phyloP scores from a whole-genome alignment of 768 basidiomycete genomes.

The Tulasnella sp. region DNA sequence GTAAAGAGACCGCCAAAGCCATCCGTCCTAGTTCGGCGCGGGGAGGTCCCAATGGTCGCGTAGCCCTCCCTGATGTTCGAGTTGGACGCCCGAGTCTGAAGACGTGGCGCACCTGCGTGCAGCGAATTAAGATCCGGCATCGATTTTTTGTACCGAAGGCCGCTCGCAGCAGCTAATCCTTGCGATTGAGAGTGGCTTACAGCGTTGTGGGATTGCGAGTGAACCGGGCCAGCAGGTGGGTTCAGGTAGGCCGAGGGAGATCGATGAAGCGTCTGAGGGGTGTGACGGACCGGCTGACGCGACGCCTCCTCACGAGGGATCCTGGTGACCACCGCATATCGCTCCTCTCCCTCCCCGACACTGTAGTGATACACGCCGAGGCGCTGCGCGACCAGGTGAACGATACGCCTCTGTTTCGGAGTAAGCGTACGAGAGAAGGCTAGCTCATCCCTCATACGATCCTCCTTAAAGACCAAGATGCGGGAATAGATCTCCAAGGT shows the following conservation, averaged over 20 bases:
- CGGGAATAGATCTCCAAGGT: constrained; percentile 96
- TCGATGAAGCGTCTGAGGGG: constrained; percentile 60
- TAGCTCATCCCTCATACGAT: constrained; percentile 92
- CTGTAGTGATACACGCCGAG: constrained; percentile 91
- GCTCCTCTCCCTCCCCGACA: constrained; percentile 81
- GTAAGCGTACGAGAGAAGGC: constrained; percentile 84
- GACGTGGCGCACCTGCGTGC: constrained; percentile 64
- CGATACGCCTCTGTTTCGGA: constrained; percentile 78
- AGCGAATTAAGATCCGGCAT: constrained; percentile 89
- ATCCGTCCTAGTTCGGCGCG: constrained; percentile 50
- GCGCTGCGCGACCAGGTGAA: constrained; percentile 94
- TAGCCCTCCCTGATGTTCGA: constrained; percentile 80
- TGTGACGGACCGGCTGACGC: constrained; percentile 19
- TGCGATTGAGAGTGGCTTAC: neutral
- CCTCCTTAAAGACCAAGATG: constrained; percentile 93
- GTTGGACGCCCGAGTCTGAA: constrained; percentile 70
- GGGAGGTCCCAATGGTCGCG: constrained; percentile 73
- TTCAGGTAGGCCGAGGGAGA: constrained; percentile 71
- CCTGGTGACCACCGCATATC: constrained; percentile 88
- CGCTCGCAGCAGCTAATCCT: constrained; percentile 29
- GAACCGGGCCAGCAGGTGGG: constrained; percentile 27
- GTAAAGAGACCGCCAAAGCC: constrained; percentile 61
- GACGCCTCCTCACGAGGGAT: constrained; percentile 51
- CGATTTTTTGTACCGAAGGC: constrained; percentile 84
- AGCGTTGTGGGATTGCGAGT: constrained; percentile 17